Base-by-base conservation (phyloP, 768 basidiomycete species). In the Goffeauzyma gilvescens region DNA sequence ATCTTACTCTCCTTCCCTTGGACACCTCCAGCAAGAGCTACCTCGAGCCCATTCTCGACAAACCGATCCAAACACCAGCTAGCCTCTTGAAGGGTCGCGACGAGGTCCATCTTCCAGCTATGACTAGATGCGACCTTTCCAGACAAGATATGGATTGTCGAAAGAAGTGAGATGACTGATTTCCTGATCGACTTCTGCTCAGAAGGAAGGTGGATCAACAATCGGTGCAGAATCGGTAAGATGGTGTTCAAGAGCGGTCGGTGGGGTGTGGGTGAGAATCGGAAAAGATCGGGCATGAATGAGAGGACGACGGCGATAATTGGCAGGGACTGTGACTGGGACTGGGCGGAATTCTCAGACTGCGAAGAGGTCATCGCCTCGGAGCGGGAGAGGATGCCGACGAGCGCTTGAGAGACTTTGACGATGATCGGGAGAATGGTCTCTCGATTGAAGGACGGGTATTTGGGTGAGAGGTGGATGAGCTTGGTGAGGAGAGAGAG, bases 241-340 rank as follows among this genome's bases (percentile, higher is more conserved):
- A 63, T 50, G 8, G 42, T 40, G 4, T 54, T 50, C 6, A 53
- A 23, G 0, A 53, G 37, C 0, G 62, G 58, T 51, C 59, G 42
- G 42, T 55, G 55, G 3, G 56, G 47, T 6, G 59, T 45, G 21
- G 62, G 58, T 3, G 58, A 54, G 25, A 60, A 55, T 4, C 26
- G 26, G 17, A 63, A 40, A 36, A 63, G 43, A 5, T 15, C n/a
- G 2, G 46, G 34, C 12, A 55, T 44, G 13, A 49, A 35, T 3
- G 43, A 42, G 6, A 60, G 48, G 23, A 49, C 30, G 15, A n/a
- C n/a, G n/a, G n/a, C n/a, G n/a, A n/a, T n/a, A n/a, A n/a, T n/a
- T n/a, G n/a, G n/a, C n/a, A n/a, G n/a, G n/a, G n/a, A n/a, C n/a
- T n/a, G n/a, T n/a, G n/a, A n/a, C n/a, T n/a, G 42, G 23, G 4